Base-by-base conservation (phyloP, 2,329 filamentous ascomycete species). In the Pestalotiopsis sp. region DNA sequence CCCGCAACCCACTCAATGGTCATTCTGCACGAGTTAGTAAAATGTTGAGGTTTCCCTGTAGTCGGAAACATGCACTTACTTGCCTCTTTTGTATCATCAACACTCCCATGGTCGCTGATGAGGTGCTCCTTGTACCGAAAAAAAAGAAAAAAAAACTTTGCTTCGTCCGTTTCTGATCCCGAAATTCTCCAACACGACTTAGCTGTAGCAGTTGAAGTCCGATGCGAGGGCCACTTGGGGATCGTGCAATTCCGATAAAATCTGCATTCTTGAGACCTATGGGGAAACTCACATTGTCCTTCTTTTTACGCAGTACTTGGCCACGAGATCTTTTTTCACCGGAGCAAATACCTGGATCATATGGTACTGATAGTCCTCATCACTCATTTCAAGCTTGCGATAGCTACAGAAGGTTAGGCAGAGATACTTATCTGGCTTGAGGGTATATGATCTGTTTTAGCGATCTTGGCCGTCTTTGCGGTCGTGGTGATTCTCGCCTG, bases 401-500 rank as follows among this genome's bases (percentile, higher is more conserved):
- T 86, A 87, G 20, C 83, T 84, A 41, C 76, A 80, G 61, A 86
- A 85, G 1, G 83, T 86, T 2, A 86, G 78, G 72, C 84, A 84
- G 38, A 85, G 79, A 68, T 71, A 77, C 64, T 75, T 70, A 59
- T 17, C 2, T 58, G 56, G 20, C 25, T 25, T 58, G 1, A 23
- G n/a, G n/a, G 7, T 58, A 27, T 20, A 25, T 4, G 56, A 4
- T 20, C 4, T 17, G 14, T 58, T 23, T 3, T 4, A 12, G n/a
- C 4, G 14, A 58, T 58, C n/a, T 6, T 4, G n/a, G n/a, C n/a
- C n/a, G 7, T 58, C 13, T 20, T n/a, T 58, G 20, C 7, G 17
- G n/a, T 58, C 3, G 13, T 36, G 4, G 41, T 4, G 13, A 45
- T 45, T 45, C 13, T 45, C 17, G 41, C 13, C 13, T 45, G 3